Conservation (phyloP, 345 rosid species). For the Chamaenerion angustifolium region DNA sequence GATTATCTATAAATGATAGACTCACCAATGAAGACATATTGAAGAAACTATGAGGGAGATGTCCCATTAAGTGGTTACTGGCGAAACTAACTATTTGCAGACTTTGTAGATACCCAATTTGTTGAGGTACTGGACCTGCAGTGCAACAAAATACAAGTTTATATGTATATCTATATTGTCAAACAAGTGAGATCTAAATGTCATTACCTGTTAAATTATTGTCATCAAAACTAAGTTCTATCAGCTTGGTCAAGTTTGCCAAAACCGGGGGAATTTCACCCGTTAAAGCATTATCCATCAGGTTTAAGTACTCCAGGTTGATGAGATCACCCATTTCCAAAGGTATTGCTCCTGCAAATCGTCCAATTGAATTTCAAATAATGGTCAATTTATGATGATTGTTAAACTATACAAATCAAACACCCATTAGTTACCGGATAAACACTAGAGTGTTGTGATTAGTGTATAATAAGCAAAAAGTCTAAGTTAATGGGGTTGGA, state of each 20-base stretch:
- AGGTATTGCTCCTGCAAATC: neutral
- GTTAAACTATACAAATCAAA: no score
- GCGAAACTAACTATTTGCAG: neutral
- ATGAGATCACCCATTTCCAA: neutral
- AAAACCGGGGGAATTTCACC: neutral
- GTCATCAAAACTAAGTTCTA: neutral
- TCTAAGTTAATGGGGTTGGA: no score
- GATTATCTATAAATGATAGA: neutral
- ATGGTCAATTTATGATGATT: no score
- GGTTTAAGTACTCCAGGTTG: neutral
- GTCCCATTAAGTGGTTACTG: neutral
- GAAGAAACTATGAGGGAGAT: neutral
- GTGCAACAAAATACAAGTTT: no score
- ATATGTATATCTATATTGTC: no score
- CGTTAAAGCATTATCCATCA: neutral
- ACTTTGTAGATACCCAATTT: constrained; percentile 1
- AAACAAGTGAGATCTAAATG: no score
- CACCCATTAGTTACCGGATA: no score
- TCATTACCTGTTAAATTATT: neutral
- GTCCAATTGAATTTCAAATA: no score
- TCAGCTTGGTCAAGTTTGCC: neutral
- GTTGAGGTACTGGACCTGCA: neutral
- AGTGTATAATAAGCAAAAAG: no score
- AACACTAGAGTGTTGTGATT: no score
- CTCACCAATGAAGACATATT: neutral